These are phyloP conservation scores for Cladosporium sp. DNA, from an alignment of 2,329 filamentous ascomycete species.

Conservation along the genomic window DNA sequence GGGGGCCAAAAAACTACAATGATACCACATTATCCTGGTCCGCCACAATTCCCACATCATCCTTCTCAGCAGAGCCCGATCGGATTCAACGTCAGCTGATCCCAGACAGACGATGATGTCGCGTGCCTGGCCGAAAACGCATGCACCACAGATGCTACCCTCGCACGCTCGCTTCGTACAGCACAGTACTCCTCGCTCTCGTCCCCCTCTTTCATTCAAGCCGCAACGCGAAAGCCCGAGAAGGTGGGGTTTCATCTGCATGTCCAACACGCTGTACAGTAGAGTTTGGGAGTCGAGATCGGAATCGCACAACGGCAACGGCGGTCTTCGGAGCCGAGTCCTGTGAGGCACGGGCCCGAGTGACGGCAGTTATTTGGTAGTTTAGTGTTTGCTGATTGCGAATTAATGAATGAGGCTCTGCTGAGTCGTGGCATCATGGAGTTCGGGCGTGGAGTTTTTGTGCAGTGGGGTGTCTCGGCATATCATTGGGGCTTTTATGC, in stretches of 20 bases:
- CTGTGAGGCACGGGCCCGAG: neutral
- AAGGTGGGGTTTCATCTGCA: neutral
- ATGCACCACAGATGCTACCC: neutral
- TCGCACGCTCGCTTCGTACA: too few species aligned
- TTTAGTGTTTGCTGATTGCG: too few species aligned
- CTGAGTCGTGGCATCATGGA: conserved; percentile 3
- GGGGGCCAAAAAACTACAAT: neutral
- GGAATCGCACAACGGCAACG: neutral
- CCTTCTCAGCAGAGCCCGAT: neutral
- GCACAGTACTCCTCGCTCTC: neutral
- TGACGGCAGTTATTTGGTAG: neutral
- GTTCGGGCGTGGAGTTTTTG: neutral
- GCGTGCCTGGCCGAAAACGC: neutral
- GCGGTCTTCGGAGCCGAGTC: conserved; percentile 3
- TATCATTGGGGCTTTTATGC: neutral
- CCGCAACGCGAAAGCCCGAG: neutral
- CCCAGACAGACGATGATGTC: neutral
- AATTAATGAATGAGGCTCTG: too few species aligned
- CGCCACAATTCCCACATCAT: neutral
- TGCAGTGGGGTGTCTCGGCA: neutral
- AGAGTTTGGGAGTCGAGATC: neutral
- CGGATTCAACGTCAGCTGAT: neutral
- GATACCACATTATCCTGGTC: neutral
- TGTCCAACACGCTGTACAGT: neutral
- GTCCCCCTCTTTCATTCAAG: neutral